Conservation (phyloP, 371 early-diverging fungal species). For the Mortierella sp. region DNA sequence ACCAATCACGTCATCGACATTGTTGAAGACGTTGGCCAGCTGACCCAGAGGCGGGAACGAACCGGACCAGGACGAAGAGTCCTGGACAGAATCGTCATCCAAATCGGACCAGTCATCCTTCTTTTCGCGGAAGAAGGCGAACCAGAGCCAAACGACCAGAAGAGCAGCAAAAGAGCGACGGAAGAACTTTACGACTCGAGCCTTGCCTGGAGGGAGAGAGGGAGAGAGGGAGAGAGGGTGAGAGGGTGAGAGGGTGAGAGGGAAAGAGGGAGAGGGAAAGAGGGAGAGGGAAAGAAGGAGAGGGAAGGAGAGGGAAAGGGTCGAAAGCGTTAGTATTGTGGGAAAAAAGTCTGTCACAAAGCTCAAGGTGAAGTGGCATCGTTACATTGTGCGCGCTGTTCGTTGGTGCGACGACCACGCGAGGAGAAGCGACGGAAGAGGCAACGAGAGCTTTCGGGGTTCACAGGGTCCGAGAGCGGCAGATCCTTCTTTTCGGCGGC, state of each 20-base stretch:
- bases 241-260: neutral
- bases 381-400: slow-evolving; percentile 36
- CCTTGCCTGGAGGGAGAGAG: slow-evolving; percentile 25
- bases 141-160: slow-evolving; percentile 14
- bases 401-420: slow-evolving; percentile 23
- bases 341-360: too few relatives aligned
- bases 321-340: neutral
- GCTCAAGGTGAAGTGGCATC: neutral
- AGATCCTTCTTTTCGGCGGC: neutral
- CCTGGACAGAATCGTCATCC: neutral
- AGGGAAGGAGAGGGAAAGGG: neutral
- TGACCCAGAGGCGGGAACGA: slow-evolving; percentile 1
- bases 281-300: neutral
- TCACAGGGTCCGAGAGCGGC: neutral
- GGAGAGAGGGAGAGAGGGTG: neutral
- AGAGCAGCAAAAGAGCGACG: slow-evolving; percentile 10
- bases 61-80: neutral
- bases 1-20: neutral
- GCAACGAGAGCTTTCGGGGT: slow-evolving; percentile 8
- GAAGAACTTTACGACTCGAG: slow-evolving; percentile 19
- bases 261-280: neutral
- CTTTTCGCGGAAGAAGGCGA: slow-evolving; percentile 13
- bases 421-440: slow-evolving; percentile 12
- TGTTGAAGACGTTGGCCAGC: slow-evolving; percentile 2
- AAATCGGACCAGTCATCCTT: slow-evolving; percentile 2